Percentiles rank a stretch among this genome's conserved stretches.
Conservation (phyloP, 768 basidiomycete species). For the Goffeauzyma gilvescens region DNA sequence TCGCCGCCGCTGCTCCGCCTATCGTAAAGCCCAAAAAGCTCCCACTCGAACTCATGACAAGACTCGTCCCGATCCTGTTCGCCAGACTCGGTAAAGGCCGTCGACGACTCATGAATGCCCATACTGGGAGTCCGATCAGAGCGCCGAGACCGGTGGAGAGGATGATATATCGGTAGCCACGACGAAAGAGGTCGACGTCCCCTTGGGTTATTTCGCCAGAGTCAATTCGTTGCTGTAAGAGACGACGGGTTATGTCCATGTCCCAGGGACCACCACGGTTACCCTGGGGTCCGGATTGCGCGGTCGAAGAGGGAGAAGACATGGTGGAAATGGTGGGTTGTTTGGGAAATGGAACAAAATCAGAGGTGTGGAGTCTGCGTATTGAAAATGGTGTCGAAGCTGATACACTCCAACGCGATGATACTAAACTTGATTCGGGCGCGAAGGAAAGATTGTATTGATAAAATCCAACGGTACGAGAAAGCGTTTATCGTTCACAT, state of each 20-base stretch:
- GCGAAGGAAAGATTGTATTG: too few relatives aligned
- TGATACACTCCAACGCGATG: too few relatives aligned
- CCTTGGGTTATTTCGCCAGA: conserved; percentile 16
- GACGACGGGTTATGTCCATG: neutral
- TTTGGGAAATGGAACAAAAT: too few relatives aligned
- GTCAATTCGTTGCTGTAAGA: conserved; percentile 4
- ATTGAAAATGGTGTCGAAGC: too few relatives aligned
- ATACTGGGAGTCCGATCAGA: conserved; percentile 10
- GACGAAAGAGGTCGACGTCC: conserved; percentile 19
- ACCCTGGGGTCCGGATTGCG: too few relatives aligned
- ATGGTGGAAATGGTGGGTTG: too few relatives aligned
- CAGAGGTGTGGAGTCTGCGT: too few relatives aligned
- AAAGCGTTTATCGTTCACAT: too few relatives aligned
- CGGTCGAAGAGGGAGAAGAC: too few relatives aligned
- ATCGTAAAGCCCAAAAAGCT: conserved; percentile 19
- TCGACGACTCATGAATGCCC: conserved; percentile 7
- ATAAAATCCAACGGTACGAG: too few relatives aligned
- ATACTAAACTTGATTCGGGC: too few relatives aligned
- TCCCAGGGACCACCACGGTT: conserved; percentile 7
- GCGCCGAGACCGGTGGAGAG: conserved; percentile 10
- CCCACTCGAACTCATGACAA: conserved; percentile 3
- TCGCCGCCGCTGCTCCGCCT: conserved; percentile 16
- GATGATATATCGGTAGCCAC: conserved; percentile 18
- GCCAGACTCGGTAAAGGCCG: conserved; percentile 8
- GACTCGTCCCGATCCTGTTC: neutral